Evolutionary conservation across 2,329 filamentous ascomycete genomes (phyloP).

Genomic region (Chaetomium sp.): DNA sequence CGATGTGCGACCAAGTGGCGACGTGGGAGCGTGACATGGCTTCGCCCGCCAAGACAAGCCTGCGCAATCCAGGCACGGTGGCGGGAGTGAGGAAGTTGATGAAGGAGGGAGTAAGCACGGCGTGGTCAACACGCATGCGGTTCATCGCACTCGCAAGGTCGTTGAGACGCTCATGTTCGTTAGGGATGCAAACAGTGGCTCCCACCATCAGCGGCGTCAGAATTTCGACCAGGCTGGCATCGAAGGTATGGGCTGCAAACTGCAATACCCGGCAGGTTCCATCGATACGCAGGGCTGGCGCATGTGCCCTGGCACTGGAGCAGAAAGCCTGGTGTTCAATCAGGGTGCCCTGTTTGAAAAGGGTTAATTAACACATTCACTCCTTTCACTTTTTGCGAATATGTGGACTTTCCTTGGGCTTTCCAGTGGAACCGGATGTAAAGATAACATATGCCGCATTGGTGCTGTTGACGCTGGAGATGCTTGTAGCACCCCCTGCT

Average conservation of each 20-base stretch:
- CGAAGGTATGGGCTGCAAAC: conserved; percentile 28
- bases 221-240: conserved; percentile 36
- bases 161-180: conserved; percentile 45
- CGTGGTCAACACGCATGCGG: conserved; percentile 35
- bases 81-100: conserved; percentile 36
- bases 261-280: conserved; percentile 27
- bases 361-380: background rate
- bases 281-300: conserved; percentile 28
- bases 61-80: conserved; percentile 34
- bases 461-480: conserved; percentile 4
- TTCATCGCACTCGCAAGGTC: conserved; percentile 40
- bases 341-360: conserved; percentile 27
- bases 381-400: background rate
- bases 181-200: conserved; percentile 44
- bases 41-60: conserved; percentile 37
- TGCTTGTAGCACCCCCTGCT: too few species aligned
- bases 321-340: conserved; percentile 33
- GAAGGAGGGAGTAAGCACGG: conserved; percentile 31
- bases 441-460: conserved; percentile 35
- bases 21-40: conserved; percentile 34
- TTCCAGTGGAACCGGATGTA: conserved; percentile 34
- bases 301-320: conserved; percentile 32
- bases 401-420: conserved; percentile 27
- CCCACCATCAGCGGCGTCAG: conserved; percentile 33
- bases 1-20: conserved; percentile 34